Conservation (phyloP, 2,329 filamentous ascomycete species). For the Cladosporium sp. region DNA sequence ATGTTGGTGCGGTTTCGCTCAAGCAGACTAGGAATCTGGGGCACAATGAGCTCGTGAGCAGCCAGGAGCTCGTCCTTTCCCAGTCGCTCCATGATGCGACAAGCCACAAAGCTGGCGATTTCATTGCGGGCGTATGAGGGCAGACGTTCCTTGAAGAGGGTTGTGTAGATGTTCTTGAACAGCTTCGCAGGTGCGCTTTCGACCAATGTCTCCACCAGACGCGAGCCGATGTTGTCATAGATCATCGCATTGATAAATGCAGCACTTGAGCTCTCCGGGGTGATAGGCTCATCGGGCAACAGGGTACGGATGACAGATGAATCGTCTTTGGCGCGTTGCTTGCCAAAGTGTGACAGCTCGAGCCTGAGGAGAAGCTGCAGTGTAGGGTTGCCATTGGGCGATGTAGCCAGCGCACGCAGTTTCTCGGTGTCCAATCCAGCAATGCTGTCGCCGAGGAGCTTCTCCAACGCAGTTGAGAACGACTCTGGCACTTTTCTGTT, state of each 20-base stretch:
- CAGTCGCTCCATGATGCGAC: slow-evolving; percentile 75
- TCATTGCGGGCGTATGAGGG: slow-evolving; percentile 81
- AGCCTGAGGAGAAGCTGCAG: slow-evolving; percentile 87
- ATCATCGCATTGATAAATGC: slow-evolving; percentile 81
- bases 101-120: slow-evolving; percentile 81
- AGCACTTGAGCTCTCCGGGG: slow-evolving; percentile 68
- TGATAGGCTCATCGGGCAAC: slow-evolving; percentile 73
- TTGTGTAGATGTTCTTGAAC: slow-evolving; percentile 82
- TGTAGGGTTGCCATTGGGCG: slow-evolving; percentile 86
- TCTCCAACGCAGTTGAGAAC: slow-evolving; percentile 71
- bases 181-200: slow-evolving; percentile 76
- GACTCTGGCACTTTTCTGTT: slow-evolving; percentile 65
- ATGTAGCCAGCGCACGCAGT: slow-evolving; percentile 76
- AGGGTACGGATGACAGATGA: slow-evolving; percentile 71
- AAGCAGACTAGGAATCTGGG: slow-evolving; percentile 69
- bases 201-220: slow-evolving; percentile 82
- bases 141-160: slow-evolving; percentile 75
- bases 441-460: slow-evolving; percentile 75
- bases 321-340: slow-evolving; percentile 60
- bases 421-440: slow-evolving; percentile 72
- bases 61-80: slow-evolving; percentile 79
- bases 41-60: slow-evolving; percentile 66
- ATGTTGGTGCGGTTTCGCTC: slow-evolving; percentile 73
- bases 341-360: slow-evolving; percentile 71
- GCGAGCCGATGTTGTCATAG: slow-evolving; percentile 86